phyloP scores from a whole-genome alignment of 2,329 filamentous ascomycete genomes.

The Onygenales sp. region DNA sequence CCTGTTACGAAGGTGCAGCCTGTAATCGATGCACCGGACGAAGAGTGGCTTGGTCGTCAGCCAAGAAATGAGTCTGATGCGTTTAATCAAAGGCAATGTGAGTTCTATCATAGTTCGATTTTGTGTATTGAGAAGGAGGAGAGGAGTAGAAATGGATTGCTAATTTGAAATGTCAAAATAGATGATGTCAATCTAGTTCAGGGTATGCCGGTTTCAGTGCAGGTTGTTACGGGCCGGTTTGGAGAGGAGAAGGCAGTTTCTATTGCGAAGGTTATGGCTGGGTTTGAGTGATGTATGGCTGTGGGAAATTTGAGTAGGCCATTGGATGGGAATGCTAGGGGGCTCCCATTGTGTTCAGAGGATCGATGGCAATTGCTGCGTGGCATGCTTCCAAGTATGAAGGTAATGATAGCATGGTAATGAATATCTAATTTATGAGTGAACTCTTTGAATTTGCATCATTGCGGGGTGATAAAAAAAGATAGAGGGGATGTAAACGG shows the following conservation, averaged over 20 bases:
- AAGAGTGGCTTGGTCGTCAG: conserved; percentile 23
- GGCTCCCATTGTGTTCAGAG: too few relatives aligned
- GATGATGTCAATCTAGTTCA: conserved; percentile 24
- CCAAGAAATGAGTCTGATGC: conserved; percentile 22
- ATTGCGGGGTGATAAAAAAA: too few relatives aligned
- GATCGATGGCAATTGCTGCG: too few relatives aligned
- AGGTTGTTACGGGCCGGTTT: conserved; percentile 24
- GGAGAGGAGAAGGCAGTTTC: conserved; percentile 26
- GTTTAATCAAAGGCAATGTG: conserved; percentile 26
- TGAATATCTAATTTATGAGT: too few relatives aligned
- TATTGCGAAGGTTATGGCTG: conserved; percentile 21
- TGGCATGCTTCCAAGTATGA: too few relatives aligned
- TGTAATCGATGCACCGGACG: conserved; percentile 13
- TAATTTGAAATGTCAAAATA: conserved; percentile 5
- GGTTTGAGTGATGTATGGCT: background rate
- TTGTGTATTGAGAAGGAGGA: background rate
- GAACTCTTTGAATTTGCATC: too few relatives aligned
- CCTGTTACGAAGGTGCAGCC: conserved; percentile 30
- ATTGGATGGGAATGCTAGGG: too few relatives aligned
- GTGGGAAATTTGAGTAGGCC: too few relatives aligned
- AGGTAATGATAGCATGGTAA: too few relatives aligned
- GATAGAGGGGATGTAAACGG: too few relatives aligned
- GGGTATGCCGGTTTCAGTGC: conserved; percentile 25
- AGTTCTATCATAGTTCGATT: background rate
- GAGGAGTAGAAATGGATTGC: background rate